Percentiles rank a stretch among this genome's conserved stretches.
Conservation (phyloP, 305 asterid genomes). For the Solanum hybrid region DNA sequence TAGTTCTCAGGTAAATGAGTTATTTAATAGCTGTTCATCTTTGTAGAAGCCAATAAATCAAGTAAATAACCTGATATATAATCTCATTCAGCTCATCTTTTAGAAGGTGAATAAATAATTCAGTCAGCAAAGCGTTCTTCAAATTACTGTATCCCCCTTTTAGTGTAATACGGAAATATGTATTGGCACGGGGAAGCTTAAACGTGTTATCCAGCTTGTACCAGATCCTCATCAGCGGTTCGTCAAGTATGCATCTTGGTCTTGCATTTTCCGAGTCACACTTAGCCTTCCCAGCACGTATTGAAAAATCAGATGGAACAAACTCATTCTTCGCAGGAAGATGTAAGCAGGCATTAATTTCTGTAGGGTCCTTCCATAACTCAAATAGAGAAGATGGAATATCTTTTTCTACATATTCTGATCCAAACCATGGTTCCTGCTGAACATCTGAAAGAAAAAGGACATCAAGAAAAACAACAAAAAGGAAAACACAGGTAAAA, state of each 20-base stretch:
- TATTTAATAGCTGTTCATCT: neutral
- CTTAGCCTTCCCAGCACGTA: slow-evolving; percentile 45
- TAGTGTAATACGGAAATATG: slow-evolving; percentile 82
- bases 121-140: slow-evolving; percentile 70
- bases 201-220: slow-evolving; percentile 83
- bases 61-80: slow-evolving; percentile 70
- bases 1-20: neutral
- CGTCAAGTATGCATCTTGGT: slow-evolving; percentile 82
- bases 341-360: slow-evolving; percentile 59
- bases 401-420: slow-evolving; percentile 73
- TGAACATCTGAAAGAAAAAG: slow-evolving; percentile 55
- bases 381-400: slow-evolving; percentile 66
- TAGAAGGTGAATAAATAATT: slow-evolving; percentile 66
- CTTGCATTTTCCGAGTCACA: slow-evolving; percentile 32
- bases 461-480: neutral
- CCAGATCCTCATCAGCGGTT: slow-evolving; percentile 76
- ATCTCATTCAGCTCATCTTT: slow-evolving; percentile 96
- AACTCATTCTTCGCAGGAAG: slow-evolving; percentile 78
- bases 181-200: slow-evolving; percentile 92
- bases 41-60: slow-evolving; percentile 7
- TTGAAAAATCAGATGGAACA: slow-evolving; percentile 80
- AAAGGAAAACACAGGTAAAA: neutral
- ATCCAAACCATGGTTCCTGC: slow-evolving; percentile 95
- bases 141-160: slow-evolving; percentile 70
- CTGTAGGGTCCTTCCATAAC: slow-evolving; percentile 73